Conservation (phyloP, 139 green algal species). For the Asterochloris sp. region DNA sequence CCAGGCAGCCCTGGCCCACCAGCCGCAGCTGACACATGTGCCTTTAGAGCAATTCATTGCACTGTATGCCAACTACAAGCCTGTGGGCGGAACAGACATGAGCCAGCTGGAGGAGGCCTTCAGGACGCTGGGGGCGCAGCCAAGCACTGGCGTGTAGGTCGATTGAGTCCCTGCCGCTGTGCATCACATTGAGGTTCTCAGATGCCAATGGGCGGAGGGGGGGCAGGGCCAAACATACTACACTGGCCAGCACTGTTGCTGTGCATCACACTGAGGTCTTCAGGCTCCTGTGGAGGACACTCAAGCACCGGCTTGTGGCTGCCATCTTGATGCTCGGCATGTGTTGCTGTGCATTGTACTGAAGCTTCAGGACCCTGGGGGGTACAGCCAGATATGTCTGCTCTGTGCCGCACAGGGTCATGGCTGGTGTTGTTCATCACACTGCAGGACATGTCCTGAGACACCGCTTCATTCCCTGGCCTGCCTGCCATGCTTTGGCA, state of each 20-base stretch:
- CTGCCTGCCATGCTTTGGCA: no score
- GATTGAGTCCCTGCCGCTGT: constrained; percentile 21
- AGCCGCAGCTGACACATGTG: constrained; percentile 19
- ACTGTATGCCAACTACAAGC: constrained; percentile 68
- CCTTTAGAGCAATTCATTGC: constrained; percentile 43
- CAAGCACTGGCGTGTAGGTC: constrained; percentile 8
- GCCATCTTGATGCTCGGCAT: no score
- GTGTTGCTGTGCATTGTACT: no score
- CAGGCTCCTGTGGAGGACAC: no score
- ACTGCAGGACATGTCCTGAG: no score
- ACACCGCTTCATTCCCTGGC: no score
- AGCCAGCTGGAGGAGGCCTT: constrained; percentile 12
- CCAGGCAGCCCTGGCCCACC: constrained; percentile 25
- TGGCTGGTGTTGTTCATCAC: no score
- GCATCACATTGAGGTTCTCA: neutral
- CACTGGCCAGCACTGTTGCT: neutral
- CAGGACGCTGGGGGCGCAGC: constrained; percentile 7
- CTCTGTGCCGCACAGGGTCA: no score
- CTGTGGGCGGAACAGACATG: constrained; percentile 24
- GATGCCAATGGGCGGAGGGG: neutral
- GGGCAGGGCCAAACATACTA: neutral
- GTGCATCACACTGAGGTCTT: no score
- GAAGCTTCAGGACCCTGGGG: no score
- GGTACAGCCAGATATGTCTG: no score
- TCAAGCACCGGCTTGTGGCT: no score